phyloP scores from a whole-genome alignment of 192 early-diverging fungal species.

The Coemansia sp. region DNA sequence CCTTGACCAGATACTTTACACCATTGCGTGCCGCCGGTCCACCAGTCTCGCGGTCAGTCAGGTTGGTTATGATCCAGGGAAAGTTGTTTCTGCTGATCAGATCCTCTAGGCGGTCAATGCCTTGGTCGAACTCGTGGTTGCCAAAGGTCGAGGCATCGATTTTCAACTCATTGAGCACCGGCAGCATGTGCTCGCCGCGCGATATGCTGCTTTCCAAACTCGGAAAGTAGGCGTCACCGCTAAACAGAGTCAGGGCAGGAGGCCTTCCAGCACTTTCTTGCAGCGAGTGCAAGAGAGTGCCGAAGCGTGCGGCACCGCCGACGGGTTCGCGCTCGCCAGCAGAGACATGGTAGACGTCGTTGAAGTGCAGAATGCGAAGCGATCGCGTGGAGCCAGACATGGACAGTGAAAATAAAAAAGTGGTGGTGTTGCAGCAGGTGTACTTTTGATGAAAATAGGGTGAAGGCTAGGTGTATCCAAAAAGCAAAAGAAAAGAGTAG shows the following conservation, averaged over 20 bases:
- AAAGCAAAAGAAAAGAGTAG: no score
- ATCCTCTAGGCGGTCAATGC: slow-evolving; percentile 51
- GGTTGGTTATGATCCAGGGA: slow-evolving; percentile 70
- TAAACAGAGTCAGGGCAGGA: slow-evolving; percentile 56
- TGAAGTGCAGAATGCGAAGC: slow-evolving; percentile 59
- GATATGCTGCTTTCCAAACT: slow-evolving; percentile 65
- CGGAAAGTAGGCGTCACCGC: slow-evolving; percentile 66
- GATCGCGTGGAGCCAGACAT: not conserved
- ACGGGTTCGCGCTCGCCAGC: slow-evolving; percentile 54
- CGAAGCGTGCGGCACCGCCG: slow-evolving; percentile 63
- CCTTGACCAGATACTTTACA: slow-evolving; percentile 49
- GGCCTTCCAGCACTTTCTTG: slow-evolving; percentile 8
- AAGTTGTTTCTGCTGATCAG: slow-evolving; percentile 57
- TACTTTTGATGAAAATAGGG: no score
- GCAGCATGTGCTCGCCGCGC: slow-evolving; percentile 61
- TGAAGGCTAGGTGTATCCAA: no score
- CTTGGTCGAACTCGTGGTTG: slow-evolving; percentile 80
- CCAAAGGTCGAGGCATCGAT: slow-evolving; percentile 61
- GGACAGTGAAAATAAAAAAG: not conserved
- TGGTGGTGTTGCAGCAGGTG: no score
- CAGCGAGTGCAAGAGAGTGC: slow-evolving; percentile 42
- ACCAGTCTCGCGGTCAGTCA: slow-evolving; percentile 46
- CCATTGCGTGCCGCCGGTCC: slow-evolving; percentile 26
- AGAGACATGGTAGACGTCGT: slow-evolving; percentile 62
- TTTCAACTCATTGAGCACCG: slow-evolving; percentile 55